Base-by-base conservation (phyloP, 176 grass and related monocot genomes). In the Thalia dealbata region DNA sequence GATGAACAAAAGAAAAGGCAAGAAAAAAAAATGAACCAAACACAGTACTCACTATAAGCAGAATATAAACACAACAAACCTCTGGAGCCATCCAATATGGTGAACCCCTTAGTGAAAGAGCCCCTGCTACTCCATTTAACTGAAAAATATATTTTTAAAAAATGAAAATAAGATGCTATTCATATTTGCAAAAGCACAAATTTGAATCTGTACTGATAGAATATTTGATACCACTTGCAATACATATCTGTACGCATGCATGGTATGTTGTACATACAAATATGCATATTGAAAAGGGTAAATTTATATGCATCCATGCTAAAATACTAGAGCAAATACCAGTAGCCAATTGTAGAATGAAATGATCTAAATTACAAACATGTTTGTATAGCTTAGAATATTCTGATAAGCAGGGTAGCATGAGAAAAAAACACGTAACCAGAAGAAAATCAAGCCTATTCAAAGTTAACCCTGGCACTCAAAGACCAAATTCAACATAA, bases 11-110 rank as follows among this genome's bases (percentile, higher is more conserved):
- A n/a, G 14, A 68, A 68, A 68, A 43, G n/a, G 3, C 19, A 68
- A 43, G 27, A 63, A 27, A 63, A 25, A 27, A 44, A 44, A 11
- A 22, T 44, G 0, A n/a, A 43, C 21, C 3, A 21, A 41, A 43
- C 24, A 65, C 11, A 28, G 24, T 32, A 65, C 42, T 3, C 32
- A 68, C 1, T 58, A 19, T 9, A 14, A 58, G 21, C 21, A 43
- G 38, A 30, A 68, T 43, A 22, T 43, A 43, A 68, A 22, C 65
- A 68, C 32, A 68, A 22, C 65, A 68, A 7, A 97, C 93, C 90
- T 99, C 95, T 67, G 95, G 95, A 72, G 95, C 95, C 95, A 99
- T 99, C 95, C 95, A 99, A 72, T 93, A 91, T 66, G 95, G 90
- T 44, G 95, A 93, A 77, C 95, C 95, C 72, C 91, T 99, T 69